Base-by-base conservation (phyloP, 2,329 filamentous ascomycete species). In the Hansfordia pulvinata region DNA sequence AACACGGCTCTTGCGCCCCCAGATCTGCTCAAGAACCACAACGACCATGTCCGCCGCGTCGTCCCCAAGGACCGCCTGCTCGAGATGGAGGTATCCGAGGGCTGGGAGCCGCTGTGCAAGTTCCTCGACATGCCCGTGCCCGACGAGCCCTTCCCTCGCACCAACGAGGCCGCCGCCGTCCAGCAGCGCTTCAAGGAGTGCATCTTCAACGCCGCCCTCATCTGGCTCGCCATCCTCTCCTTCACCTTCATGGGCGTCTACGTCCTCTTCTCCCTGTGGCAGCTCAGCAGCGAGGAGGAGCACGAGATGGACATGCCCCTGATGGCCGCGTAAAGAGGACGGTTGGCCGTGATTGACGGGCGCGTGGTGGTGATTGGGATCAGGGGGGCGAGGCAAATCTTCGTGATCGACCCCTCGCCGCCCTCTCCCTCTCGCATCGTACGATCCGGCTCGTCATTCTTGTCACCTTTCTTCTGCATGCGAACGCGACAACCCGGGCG, bases 71-170 rank as follows among this genome's bases (percentile, higher is more conserved):
- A 37, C 7, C 30, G 30, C 8, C 28, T 43, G 6, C 28, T 41
- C 10, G 30, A 32, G 20, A 38, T 36, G 25, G 17, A 38, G 9
- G 20, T 42, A 10, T 30, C 24, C 5, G 30, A 48, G 4, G 45
- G 45, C 10, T 48, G 45, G 45, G 35, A 29, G 13, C 43, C 43
- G 12, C 32, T 49, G 19, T 41, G 40, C 35, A 29, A 35, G 16
- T 38, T 47, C 25, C 39, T 48, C 7, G 30, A 27, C 26, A 36
- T 34, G 20, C 41, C 40, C 4, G 26, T 44, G 10, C 45, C 43
- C 2, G 24, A 41, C 6, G 36, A 33, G 27, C 39, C 41, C 9
- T 46, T 47, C 19, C 43, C 43, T 6, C 35, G 34, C 11, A 38
- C 37, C 20, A 47, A 46, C 20, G 42, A 43, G 13, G 26, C 35